Conservation (phyloP, 78 protist species). For the Corallochytrium limacisporum region DNA sequence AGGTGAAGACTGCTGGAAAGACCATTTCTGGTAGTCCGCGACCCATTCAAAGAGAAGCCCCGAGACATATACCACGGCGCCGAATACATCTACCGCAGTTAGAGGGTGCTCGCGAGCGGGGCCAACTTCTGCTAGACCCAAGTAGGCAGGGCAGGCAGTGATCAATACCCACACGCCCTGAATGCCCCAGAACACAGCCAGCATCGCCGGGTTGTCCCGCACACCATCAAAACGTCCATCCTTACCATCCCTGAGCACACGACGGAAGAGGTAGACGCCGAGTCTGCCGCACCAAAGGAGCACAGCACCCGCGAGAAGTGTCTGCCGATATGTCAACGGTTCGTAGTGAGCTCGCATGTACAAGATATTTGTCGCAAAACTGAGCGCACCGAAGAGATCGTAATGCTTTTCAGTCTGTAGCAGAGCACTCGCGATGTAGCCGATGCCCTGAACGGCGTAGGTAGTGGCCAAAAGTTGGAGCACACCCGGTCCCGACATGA, state of each 20-base stretch:
- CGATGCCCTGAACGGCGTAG: no score
- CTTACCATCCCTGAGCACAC: neutral
- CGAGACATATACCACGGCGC: neutral
- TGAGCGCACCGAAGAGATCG: no score
- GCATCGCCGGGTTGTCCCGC: neutral
- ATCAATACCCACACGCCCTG: constrained; percentile 4
- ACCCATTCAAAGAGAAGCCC: neutral
- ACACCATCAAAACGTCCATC: neutral
- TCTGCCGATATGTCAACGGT: no score
- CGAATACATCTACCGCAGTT: neutral
- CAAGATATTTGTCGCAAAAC: no score
- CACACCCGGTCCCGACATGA: no score
- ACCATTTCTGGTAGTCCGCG: constrained; percentile 2
- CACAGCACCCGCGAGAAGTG: no score
- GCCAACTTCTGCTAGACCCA: neutral
- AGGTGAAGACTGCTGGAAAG: neutral
- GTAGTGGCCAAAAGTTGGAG: no score
- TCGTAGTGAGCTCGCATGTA: no score
- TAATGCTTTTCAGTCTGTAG: no score
- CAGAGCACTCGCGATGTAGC: no score
- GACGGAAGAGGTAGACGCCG: constrained; percentile 1
- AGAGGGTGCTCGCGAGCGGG: neutral
- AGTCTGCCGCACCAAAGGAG: no score
- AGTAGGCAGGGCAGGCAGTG: neutral
- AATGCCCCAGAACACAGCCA: neutral